phyloP scores from a whole-genome alignment of 1,284 basidiomycete genomes.

The Cryptococcus sp. region DNA sequence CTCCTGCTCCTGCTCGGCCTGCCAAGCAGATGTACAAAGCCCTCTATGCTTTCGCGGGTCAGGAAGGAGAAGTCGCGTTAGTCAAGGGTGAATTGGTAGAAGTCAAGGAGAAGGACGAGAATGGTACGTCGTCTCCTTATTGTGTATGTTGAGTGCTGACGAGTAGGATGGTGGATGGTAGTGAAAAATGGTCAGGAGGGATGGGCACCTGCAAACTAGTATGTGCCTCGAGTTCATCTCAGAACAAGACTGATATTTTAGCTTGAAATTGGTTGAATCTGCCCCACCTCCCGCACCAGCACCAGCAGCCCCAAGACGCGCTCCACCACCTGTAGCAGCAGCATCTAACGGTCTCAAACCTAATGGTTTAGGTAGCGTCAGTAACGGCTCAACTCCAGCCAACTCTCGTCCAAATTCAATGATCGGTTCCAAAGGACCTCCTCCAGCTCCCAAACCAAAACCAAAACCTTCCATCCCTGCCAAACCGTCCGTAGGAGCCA shows the following conservation, averaged over 20 bases:
- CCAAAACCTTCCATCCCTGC: constrained; percentile 49
- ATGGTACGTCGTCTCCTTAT: constrained; percentile 53
- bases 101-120: constrained; percentile 86
- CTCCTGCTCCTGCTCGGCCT: constrained; percentile 58
- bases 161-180: constrained; percentile 84
- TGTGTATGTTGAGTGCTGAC: constrained; percentile 8
- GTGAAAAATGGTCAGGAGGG: constrained; percentile 80
- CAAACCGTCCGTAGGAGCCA: constrained; percentile 41
- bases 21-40: constrained; percentile 75
- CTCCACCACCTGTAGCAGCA: constrained; percentile 47
- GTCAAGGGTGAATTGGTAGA: constrained; percentile 90
- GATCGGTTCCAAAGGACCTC: constrained; percentile 36
- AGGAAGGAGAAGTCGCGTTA: constrained; percentile 85
- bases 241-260: background rate
- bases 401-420: constrained; percentile 55
- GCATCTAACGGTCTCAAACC: constrained; percentile 50
- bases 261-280: constrained; percentile 39
- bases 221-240: constrained; percentile 22
- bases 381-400: constrained; percentile 53
- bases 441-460: constrained; percentile 49
- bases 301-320: constrained; percentile 52
- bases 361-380: constrained; percentile 58
- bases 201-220: constrained; percentile 93
- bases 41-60: constrained; percentile 81
- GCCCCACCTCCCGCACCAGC: constrained; percentile 66